Base-by-base conservation (phyloP, 2,329 filamentous ascomycete genomes). In the Colletotrichum sp. region DNA sequence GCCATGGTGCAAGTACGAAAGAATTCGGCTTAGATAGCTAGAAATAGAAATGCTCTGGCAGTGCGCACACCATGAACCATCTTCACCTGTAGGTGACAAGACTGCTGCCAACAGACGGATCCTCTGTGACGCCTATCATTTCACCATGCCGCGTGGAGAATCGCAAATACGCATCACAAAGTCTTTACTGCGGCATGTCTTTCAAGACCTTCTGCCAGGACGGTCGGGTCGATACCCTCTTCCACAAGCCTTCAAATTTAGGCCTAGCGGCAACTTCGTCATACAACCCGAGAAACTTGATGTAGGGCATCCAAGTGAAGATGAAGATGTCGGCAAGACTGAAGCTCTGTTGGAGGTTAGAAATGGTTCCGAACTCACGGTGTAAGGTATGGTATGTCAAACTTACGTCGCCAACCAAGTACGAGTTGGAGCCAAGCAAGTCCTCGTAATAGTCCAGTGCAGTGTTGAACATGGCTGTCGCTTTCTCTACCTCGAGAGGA, bases 361-460 rank as follows among this genome's bases (percentile, higher is more conserved):
- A n/a, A 44, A 44, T n/a, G 8, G 16, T 6, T 18, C 1, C 9
- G 5, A 9, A 18, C 0, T 1, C 3, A 44, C 2, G 5, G 36
- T 39, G 36, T 18, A 34, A 34, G 32, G 32, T 32, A 18, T 39
- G 15, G 36, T 8, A 7, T 39, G 7, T 39, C 3, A 18, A n/a
- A 6, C 36, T 44, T 10, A 18, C 36, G 36, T 44, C 5, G 2
- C 36, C 36, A 6, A 4, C 8, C 36, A 44, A 10, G 2, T 44
- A 44, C 36, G 5, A 2, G 3, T 44, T 44, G 18, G 8, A 44
- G 16, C 8, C 16, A n/a, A 44, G 39, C 16, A 44, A 10, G 0
- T 44, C 16, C 18, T 44, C 39, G 16, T 44, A 44, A n/a, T 44
- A 44, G 39, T 44, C 39, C 8, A 44, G 18, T 2, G 16, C 39